A percentile compares a stretch with the other conserved stretches of the same genome.
phyloP scores from a whole-genome alignment of 176 grass and related monocot species.

The Hordeum marinum region DNA sequence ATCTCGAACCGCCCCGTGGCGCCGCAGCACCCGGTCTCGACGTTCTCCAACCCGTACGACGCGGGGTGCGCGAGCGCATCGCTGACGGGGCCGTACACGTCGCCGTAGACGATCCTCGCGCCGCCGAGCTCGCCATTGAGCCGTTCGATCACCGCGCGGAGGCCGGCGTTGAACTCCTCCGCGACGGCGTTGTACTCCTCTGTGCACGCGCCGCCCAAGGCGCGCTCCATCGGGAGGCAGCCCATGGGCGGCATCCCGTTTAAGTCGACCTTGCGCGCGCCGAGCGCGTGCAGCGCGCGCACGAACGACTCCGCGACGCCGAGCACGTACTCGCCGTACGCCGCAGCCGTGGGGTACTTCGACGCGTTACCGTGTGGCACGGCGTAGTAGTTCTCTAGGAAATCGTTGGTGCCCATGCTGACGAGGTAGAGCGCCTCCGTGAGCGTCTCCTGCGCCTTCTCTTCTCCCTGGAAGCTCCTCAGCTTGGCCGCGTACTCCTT shows the following conservation, averaged over 20 bases:
- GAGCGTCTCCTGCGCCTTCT: slow-evolving; percentile 23
- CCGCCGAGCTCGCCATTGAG: slow-evolving; percentile 32
- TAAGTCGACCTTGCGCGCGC: slow-evolving; percentile 56
- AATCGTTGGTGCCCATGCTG: slow-evolving; percentile 82
- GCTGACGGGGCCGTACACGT: slow-evolving; percentile 33
- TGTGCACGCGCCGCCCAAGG: slow-evolving; percentile 38
- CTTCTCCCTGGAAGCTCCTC: slow-evolving; percentile 16
- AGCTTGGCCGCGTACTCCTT: slow-evolving; percentile 52
- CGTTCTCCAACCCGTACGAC: slow-evolving; percentile 44
- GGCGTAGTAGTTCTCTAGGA: slow-evolving; percentile 64
- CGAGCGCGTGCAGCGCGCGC: slow-evolving; percentile 42
- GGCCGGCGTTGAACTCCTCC: slow-evolving; percentile 29
- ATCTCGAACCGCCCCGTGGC: slow-evolving; percentile 49
- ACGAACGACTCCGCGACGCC: slow-evolving; percentile 33
- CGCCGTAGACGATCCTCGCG: slow-evolving; percentile 27
- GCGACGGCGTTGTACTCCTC: slow-evolving; percentile 58
- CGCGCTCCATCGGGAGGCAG: slow-evolving; percentile 67
- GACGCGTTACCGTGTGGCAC: slow-evolving; percentile 27
- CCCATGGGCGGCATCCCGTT: slow-evolving; percentile 73
- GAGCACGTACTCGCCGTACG: slow-evolving; percentile 34
- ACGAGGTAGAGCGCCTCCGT: slow-evolving; percentile 53
- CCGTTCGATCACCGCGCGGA: slow-evolving; percentile 18
- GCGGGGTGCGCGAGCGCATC: slow-evolving; percentile 22
- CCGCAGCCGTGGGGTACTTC: slow-evolving; percentile 17
- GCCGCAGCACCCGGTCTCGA: slow-evolving; percentile 54